Conservation (phyloP, 768 basidiomycete genomes). For the Rhizopogon roseolus region DNA sequence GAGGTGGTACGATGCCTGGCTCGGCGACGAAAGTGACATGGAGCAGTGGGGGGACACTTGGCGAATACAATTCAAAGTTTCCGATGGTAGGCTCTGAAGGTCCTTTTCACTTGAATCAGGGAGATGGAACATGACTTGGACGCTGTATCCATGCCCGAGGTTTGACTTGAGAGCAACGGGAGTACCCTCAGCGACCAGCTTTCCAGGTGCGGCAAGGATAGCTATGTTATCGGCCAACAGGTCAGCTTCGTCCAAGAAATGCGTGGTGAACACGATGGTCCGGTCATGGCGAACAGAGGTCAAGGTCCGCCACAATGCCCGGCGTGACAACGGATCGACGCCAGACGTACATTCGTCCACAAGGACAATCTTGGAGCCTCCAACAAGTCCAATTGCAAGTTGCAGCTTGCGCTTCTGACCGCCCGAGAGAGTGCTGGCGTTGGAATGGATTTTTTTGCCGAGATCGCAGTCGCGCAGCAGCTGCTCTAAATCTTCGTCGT, state of each 20-base stretch:
- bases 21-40: constrained; percentile 36
- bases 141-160: constrained; percentile 68
- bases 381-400: constrained; percentile 74
- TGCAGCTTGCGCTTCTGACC: constrained; percentile 84
- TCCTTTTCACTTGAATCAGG: constrained; percentile 26
- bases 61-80: constrained; percentile 39
- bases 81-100: constrained; percentile 9
- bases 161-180: constrained; percentile 71
- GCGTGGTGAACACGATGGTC: constrained; percentile 75
- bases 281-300: constrained; percentile 61
- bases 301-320: constrained; percentile 73
- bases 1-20: constrained; percentile 49
- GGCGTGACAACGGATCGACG: constrained; percentile 74
- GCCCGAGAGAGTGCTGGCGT: constrained; percentile 64
- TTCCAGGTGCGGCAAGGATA: constrained; percentile 71
- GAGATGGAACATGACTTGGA: constrained; percentile 47
- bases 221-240: constrained; percentile 73
- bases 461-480: constrained; percentile 71
- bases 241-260: constrained; percentile 80
- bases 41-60: constrained; percentile 41
- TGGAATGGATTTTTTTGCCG: constrained; percentile 60
- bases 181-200: constrained; percentile 65
- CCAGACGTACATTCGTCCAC: constrained; percentile 75
- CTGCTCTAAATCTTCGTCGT: constrained; percentile 56
- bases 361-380: constrained; percentile 66